phyloP scores from a whole-genome alignment of 1,284 basidiomycete genomes.

The Psilocybe mexicana region DNA sequence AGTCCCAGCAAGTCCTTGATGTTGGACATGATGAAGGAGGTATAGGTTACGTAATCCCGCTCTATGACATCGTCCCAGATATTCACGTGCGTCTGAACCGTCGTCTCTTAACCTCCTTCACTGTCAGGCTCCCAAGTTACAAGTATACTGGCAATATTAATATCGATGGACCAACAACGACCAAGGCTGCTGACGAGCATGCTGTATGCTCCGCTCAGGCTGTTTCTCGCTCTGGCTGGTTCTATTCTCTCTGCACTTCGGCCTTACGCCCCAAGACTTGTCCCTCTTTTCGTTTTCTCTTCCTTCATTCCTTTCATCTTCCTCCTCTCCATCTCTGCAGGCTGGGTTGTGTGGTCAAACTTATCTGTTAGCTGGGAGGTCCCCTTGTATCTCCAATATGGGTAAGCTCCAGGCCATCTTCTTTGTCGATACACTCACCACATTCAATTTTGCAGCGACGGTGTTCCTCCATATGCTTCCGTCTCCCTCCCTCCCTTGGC shows the following conservation, averaged over 20 bases:
- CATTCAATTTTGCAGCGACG: slow-evolving; percentile 48
- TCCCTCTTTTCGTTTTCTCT: slow-evolving; percentile 61
- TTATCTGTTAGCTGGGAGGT: slow-evolving; percentile 67
- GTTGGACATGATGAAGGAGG: slow-evolving; percentile 20
- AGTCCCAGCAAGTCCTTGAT: slow-evolving; percentile 44
- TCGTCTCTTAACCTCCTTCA: not conserved
- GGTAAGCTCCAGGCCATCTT: slow-evolving; percentile 44
- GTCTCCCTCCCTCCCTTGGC: slow-evolving; percentile 49
- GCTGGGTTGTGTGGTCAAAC: slow-evolving; percentile 70
- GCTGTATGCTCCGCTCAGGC: slow-evolving; percentile 11
- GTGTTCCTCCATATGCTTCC: slow-evolving; percentile 60
- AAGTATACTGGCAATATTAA: not conserved
- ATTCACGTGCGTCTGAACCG: not conserved
- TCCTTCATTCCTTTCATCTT: slow-evolving; percentile 62
- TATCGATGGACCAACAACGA: slow-evolving; percentile 1
- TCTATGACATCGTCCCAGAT: not conserved
- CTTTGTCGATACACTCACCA: not conserved
- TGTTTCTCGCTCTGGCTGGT: slow-evolving; percentile 17
- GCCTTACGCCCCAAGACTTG: slow-evolving; percentile 52
- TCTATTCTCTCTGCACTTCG: slow-evolving; percentile 36
- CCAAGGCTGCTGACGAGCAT: slow-evolving; percentile 7
- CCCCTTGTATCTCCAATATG: slow-evolving; percentile 72
- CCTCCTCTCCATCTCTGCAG: slow-evolving; percentile 61
- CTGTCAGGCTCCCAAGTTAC: no score
- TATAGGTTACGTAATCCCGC: slow-evolving; percentile 7